Evolutionary conservation across 2,329 filamentous ascomycete species (phyloP), one percentile per base, ranked within the genome.

Genomic region (Neocatenulostroma microsporum): DNA sequence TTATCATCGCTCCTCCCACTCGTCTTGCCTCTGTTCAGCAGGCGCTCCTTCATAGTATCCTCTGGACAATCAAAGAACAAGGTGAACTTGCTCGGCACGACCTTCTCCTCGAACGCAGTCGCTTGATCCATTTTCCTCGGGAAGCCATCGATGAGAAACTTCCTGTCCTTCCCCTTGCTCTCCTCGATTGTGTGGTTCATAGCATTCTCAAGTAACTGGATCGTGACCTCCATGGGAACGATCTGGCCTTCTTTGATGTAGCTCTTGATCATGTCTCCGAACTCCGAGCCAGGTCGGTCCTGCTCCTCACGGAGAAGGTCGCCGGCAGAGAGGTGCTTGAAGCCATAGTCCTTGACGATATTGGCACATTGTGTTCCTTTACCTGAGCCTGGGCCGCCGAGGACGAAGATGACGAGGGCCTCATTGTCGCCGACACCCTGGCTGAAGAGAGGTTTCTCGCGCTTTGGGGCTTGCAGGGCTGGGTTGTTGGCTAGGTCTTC

Each of bases 181-280:
- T 70, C 64, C 38, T 70, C 57, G 35, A 94, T 76, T 10, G 75
- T 72, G 7, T 74, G 77, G 39, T 72, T 73, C 85, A 98, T 96
- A 40, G 88, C 86, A 63, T 94, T 94, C 66, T 95, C 88, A 28
- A 98, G 75, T 23, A 98, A 68, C 54, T 88, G 82, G 41, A 98
- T 82, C 4, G 91, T 98, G 34, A 96, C 87, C 63, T 96, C 89
- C 85, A 94, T 94, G n/a, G 91, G 91, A 46, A 98, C 91, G 62
- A 98, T 98, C 52, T 79, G 79, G 41, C 91, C 91, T 60, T 98
- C 82, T 58, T 82, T 84, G 72, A 98, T 98, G 69, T 91, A 88
- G 51, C 82, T 75, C 61, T 82, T 82, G 74, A 98, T 98, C 67
- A 96, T 74, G 48, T 87, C 78, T 60, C 91, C 91, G 61, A 94